These are phyloP conservation scores for Amanita molliuscula DNA, from an alignment of 768 basidiomycete species.

Conservation along the genomic window DNA sequence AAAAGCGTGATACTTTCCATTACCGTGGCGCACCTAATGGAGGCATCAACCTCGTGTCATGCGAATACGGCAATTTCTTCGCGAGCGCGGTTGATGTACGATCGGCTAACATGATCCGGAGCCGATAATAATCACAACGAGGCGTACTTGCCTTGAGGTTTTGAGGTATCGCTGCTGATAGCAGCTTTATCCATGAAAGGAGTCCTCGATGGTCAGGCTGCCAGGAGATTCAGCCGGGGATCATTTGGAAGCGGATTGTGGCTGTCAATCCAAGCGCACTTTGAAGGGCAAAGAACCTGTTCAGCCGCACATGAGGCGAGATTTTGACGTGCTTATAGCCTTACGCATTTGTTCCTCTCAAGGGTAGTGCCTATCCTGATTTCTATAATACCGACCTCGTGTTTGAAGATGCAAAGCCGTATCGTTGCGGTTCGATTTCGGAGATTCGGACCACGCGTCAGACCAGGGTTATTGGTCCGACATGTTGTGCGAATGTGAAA, in stretches of 20 bases:
- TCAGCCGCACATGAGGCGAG: neutral
- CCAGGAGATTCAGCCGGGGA: neutral
- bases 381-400: neutral
- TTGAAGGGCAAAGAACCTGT: neutral
- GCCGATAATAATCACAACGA: slow-evolving; percentile 1
- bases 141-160: neutral
- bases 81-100: neutral
- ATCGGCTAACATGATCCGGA: neutral
- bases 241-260: neutral
- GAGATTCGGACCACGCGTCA: slow-evolving; percentile 3
- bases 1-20: neutral
- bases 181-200: neutral
- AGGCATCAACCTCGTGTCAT: neutral
- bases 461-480: slow-evolving; percentile 1
- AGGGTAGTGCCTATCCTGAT: neutral
- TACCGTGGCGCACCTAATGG: neutral
- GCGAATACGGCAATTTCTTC: neutral
- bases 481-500: neutral
- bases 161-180: neutral
- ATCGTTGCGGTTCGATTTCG: neutral
- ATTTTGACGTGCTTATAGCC: neutral
- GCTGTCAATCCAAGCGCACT: neutral
- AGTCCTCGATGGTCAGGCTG: neutral
- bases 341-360: neutral
- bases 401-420: neutral